Base-by-base conservation (phyloP, 2,329 filamentous ascomycete genomes). In the Aspergillus cejpii region DNA sequence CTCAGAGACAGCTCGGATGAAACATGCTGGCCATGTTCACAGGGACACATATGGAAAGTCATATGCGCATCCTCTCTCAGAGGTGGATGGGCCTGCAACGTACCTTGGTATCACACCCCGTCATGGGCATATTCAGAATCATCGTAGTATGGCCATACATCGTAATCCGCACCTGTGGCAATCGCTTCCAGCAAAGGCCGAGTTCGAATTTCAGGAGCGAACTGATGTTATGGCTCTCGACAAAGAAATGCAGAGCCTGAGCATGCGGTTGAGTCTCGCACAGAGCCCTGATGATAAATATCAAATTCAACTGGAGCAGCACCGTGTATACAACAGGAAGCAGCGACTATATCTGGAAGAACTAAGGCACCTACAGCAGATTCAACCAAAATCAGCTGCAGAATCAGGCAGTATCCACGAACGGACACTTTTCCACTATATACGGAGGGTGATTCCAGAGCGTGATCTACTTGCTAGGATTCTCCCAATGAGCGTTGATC, bases 1-100 rank as follows among this genome's bases (percentile, higher is more conserved):
- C 33, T 50, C 43, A 6, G 14, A 50, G 20, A 41, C 43, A 17
- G 37, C 21, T n/a, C 39, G 41, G 20, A 53, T 53, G 21, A 53
- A 50, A 12, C 48, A 48, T 28, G 38, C 43, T 24, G 19, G 41
- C 14, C 45, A 51, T 19, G 42, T 38, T 2, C 39, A 47, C 17
- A 29, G 26, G 21, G 28, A 45, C 6, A 53, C 17, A 26, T 53
- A 44, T 39, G 31, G 45, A 45, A 43, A 43, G 17, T 53, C 41
- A n/a, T 53, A 53, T 20, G 39, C 41, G 5, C 28, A 53, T 37
- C 45, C 43, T 29, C 33, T 48, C 15, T 19, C 15, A 6, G 41
- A 48, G 33, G 41, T 40, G 17, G 37, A 48, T 41, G 26, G 43
- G 14, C 14, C 29, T 10, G 37, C 28, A 41, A 41, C 23, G 3